These are phyloP conservation scores for Colletotrichum sublineola DNA, from an alignment of 2,329 filamentous ascomycete genomes.

Conservation along the genomic window DNA sequence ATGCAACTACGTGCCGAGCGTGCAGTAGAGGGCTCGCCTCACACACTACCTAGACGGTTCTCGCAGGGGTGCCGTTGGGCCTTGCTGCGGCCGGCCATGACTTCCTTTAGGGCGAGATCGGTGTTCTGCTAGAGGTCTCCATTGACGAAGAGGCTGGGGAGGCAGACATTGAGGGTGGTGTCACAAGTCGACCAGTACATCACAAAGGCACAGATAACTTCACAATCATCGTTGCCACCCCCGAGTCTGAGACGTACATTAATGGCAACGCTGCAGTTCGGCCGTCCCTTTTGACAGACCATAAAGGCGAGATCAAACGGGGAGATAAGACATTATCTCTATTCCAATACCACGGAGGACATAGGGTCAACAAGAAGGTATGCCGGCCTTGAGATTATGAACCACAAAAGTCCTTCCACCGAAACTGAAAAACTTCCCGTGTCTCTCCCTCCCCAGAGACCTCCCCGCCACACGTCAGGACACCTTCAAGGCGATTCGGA, in stretches of 20 bases:
- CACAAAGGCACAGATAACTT: not conserved
- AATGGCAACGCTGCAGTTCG: not conserved
- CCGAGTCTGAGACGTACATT: not conserved
- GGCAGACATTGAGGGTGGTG: not conserved
- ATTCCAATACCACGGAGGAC: not conserved
- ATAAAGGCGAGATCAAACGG: not conserved
- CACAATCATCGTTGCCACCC: not conserved
- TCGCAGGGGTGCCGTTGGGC: not conserved
- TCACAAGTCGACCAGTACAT: not conserved
- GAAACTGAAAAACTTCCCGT: not conserved
- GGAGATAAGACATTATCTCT: not conserved
- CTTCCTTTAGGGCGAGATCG: not conserved
- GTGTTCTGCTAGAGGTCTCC: not conserved
- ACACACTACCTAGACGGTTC: too few species aligned
- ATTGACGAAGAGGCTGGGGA: not conserved
- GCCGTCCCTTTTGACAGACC: not conserved
- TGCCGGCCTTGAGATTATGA: not conserved
- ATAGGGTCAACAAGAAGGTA: not conserved
- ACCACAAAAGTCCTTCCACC: not conserved
- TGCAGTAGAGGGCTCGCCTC: too few species aligned
- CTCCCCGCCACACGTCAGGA: not conserved
- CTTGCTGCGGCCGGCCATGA: not conserved
- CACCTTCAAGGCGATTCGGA: not conserved
- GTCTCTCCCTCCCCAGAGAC: not conserved
- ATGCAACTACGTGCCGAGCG: too few species aligned